These are phyloP conservation scores for Dendryphion nanum DNA, from an alignment of 2,329 filamentous ascomycete species.

Conservation along the genomic window DNA sequence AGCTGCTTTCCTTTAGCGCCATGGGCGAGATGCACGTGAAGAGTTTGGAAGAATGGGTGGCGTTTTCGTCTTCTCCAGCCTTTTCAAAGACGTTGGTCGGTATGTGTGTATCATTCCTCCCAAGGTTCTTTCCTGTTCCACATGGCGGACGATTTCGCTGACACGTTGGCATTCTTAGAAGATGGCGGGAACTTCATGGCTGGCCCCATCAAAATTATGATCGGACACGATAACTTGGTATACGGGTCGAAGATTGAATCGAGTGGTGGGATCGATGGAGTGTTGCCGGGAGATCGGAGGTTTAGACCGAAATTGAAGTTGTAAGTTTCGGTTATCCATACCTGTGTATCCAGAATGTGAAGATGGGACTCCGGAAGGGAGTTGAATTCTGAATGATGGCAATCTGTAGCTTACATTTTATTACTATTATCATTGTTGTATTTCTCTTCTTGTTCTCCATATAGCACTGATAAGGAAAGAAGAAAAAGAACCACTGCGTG, in stretches of 20 bases:
- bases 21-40: slow-evolving; percentile 17
- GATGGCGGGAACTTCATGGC: slow-evolving; percentile 14
- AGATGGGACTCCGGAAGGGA: too few species aligned
- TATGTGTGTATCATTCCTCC: slow-evolving; percentile 4
- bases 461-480: too few species aligned
- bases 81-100: slow-evolving; percentile 9
- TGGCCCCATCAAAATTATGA: background rate
- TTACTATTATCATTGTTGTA: too few species aligned
- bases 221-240: slow-evolving; percentile 5
- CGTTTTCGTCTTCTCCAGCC: slow-evolving; percentile 8
- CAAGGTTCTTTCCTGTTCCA: background rate
- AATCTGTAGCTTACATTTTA: too few species aligned
- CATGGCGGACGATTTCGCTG: too few species aligned
- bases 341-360: too few species aligned
- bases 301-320: too few species aligned
- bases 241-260: slow-evolving; percentile 9
- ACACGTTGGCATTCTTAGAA: slow-evolving; percentile 1
- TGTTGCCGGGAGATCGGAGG: slow-evolving; percentile 6
- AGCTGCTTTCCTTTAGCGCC: slow-evolving; percentile 10
- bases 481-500: too few species aligned
- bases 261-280: slow-evolving; percentile 10
- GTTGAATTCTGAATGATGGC: too few species aligned
- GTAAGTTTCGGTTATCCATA: too few species aligned
- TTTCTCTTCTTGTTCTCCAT: too few species aligned
- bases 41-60: slow-evolving; percentile 14